Evolutionary conservation across 129 eudicot species (phyloP), one percentile per base, ranked within the genome.

Genomic region (Erigeron canadensis): DNA sequence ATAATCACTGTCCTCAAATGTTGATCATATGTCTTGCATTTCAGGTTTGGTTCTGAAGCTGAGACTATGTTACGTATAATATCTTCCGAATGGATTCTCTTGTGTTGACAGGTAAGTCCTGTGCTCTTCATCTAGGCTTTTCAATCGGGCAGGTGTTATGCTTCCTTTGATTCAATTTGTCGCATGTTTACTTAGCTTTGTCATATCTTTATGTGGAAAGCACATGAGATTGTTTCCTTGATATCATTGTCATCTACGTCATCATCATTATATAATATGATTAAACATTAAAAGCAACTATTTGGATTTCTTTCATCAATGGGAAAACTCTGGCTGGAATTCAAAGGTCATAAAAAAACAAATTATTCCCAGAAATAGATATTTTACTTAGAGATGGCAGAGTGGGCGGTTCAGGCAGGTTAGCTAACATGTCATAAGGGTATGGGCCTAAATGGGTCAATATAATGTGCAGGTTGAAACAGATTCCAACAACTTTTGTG

Each of bases 11-110:
- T 54, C 23, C 66, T 45, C 2, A n/a, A 55, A 74, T 63, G 48
- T 48, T 63, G 50, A 50, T 63, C 21, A 7, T n/a, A 21, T 58
- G 34, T 48, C 70, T 37, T 66, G 44, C 59, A 74, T 75, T 55
- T 66, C 73, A 75, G 79, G 73, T 43, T 54, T 55, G 65, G 43
- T 53, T 54, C 65, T 74, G 34, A 51, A 74, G 57, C 64, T 19
- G 46, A 55, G 45, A 65, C 79, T 56, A 66, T 48, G 19, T 46
- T 61, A 16, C 56, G 67, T 45, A 43, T 45, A 28, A 28, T 45
- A 75, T 67, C 40, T 38, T 43, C 10, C 44, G 40, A 56, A 54
- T 67, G 56, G 58, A 56, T 7, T 55, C 67, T 66, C 64, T 23
- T 28, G 40, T 66, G 13, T 23, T 65, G 66, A 66, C 67, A 75